phyloP scores from a whole-genome alignment of 352 stramenopile genomes.

The Globisporangium splendens region DNA sequence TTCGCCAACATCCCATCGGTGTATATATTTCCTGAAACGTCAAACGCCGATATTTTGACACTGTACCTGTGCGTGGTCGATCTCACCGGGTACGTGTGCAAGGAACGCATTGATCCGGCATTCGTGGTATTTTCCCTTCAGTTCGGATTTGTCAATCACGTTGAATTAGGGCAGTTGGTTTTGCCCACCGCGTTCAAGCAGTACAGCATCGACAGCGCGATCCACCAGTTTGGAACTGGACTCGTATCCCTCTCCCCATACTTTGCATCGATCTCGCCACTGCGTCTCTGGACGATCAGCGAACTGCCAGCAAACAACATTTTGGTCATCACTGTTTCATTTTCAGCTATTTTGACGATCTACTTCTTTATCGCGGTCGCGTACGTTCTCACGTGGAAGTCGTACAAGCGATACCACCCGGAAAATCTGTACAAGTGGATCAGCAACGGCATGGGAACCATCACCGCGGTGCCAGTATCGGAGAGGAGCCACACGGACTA shows the following conservation, averaged over 20 bases:
- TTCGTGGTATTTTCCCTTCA: not conserved
- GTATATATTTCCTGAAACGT: constrained; percentile 8
- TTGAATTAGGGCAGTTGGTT: not conserved
- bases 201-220: too few relatives aligned
- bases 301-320: not conserved
- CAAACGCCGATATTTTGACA: constrained; percentile 7
- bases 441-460: too few relatives aligned
- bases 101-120: constrained; percentile 15
- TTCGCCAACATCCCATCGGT: constrained; percentile 15
- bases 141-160: not conserved
- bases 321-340: not conserved
- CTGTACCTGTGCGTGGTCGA: constrained; percentile 1
- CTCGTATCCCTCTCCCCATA: not conserved
- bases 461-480: too few relatives aligned
- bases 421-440: not conserved
- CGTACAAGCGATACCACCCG: not conserved
- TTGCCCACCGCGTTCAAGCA: not conserved
- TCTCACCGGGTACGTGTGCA: constrained; percentile 22
- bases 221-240: not conserved
- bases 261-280: not conserved
- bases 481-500: too few relatives aligned
- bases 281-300: constrained; percentile 1
- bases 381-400: not conserved
- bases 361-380: not conserved
- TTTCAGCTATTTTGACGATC: not conserved